Evolutionary conservation across 2,329 filamentous ascomycete species (phyloP).

Genomic region (Colletotrichum magnum): DNA sequence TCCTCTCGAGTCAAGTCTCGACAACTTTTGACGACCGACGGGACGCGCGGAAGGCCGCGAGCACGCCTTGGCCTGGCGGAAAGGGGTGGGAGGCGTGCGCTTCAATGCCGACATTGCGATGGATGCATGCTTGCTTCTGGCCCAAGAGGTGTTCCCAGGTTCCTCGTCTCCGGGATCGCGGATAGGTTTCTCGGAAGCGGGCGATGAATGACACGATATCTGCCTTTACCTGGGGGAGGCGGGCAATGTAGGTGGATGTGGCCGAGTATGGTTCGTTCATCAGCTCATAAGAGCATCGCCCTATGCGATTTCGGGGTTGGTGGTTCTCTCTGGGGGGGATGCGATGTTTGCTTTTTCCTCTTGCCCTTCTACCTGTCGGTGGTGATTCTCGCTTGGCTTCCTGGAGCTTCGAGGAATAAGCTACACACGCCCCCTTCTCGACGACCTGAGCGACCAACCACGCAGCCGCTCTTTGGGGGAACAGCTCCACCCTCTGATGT

Average conservation of each 20-base stretch:
- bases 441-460: background rate
- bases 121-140: conserved; percentile 18
- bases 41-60: background rate
- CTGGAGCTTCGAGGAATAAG: background rate
- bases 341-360: conserved; percentile 30
- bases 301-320: conserved; percentile 24
- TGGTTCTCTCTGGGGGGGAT: background rate
- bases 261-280: conserved; percentile 31
- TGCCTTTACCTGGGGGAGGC: conserved; percentile 7
- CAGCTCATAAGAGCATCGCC: conserved; percentile 23
- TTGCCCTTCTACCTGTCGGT: background rate
- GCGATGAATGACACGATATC: background rate
- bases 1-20: background rate
- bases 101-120: background rate
- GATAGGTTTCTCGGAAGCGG: background rate
- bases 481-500: background rate
- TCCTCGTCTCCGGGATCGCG: background rate
- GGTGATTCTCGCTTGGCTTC: background rate
- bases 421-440: background rate
- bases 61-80: too few relatives aligned
- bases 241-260: background rate
- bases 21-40: conserved; percentile 7
- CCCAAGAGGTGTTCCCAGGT: background rate
- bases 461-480: background rate
- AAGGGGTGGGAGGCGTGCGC: too few relatives aligned